Percentiles rank a stretch among this genome's conserved stretches.
These are phyloP conservation scores for Pythium rhizo-oryzae DNA, from an alignment of 352 stramenopile species.

Conservation along the genomic window DNA sequence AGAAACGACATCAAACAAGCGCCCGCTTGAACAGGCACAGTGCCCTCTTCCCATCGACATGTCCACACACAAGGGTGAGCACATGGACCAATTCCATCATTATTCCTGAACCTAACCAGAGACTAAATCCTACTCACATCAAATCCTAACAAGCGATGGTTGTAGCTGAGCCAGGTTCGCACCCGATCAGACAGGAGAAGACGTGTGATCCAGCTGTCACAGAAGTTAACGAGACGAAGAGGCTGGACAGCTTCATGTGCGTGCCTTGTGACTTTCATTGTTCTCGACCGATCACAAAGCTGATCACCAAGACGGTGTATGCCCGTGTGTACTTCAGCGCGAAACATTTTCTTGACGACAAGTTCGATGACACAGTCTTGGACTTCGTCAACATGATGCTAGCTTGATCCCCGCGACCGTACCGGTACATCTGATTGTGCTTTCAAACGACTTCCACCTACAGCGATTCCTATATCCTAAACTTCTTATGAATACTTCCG, in stretches of 20 bases:
- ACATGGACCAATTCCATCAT: neutral
- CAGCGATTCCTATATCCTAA: slow-evolving; percentile 23
- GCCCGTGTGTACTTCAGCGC: slow-evolving; percentile 8
- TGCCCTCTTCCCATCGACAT: neutral
- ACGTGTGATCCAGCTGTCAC: neutral
- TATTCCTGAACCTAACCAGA: slow-evolving; percentile 1
- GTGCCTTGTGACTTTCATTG: slow-evolving; percentile 5
- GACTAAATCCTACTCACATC: slow-evolving; percentile 21
- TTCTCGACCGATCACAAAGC: neutral
- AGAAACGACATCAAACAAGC: neutral
- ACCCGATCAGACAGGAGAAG: neutral
- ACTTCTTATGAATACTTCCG: slow-evolving; percentile 72
- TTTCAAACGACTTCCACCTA: neutral
- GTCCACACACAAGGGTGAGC: neutral
- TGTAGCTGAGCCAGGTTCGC: neutral
- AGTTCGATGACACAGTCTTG: slow-evolving; percentile 26
- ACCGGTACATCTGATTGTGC: neutral
- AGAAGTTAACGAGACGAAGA: slow-evolving; percentile 1
- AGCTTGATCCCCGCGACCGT: slow-evolving; percentile 9
- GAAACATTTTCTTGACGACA: slow-evolving; percentile 31
- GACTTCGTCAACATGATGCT: slow-evolving; percentile 34
- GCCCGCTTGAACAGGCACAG: neutral
- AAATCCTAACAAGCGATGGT: slow-evolving; percentile 23
- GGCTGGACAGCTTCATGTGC: slow-evolving; percentile 39
- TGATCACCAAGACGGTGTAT: neutral